Percentiles rank a stretch among this genome's conserved stretches.
Conservation (phyloP, 306 rosid species). For the Glycine soja region DNA sequence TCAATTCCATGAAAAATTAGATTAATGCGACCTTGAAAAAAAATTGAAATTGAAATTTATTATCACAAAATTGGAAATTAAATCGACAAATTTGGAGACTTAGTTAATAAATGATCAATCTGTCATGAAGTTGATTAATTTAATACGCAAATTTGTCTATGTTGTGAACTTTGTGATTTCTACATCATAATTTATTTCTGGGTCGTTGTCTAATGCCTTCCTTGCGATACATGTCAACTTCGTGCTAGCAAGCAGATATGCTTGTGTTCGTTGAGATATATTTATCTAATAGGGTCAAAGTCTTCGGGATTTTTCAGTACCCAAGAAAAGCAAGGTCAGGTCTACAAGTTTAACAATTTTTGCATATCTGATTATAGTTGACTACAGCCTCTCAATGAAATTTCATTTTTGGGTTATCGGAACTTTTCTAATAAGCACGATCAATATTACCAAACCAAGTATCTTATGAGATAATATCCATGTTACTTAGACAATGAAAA, state of each 20-base stretch:
- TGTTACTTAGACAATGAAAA: not conserved
- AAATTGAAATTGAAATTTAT: too few relatives aligned
- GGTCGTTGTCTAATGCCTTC: not conserved
- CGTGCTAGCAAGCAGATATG: not conserved
- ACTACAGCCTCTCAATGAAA: not conserved
- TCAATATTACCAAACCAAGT: slow-evolving; percentile 9
- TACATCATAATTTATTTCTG: slow-evolving; percentile 4
- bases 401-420: not conserved
- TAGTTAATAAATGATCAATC: not conserved
- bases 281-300: not conserved
- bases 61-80: too few relatives aligned
- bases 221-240: not conserved
- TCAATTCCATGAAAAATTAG: too few relatives aligned
- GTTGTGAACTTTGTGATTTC: not conserved
- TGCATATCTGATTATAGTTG: slow-evolving; percentile 29
- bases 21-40: too few relatives aligned
- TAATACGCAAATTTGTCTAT: not conserved
- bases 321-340: not conserved
- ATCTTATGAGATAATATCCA: not conserved
- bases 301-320: not conserved
- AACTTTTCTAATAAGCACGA: not conserved
- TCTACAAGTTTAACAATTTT: not conserved
- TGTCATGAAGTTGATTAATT: not conserved
- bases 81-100: not conserved
- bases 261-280: not conserved